These are phyloP conservation scores for Salinomyces thailandicus DNA, from an alignment of 2,329 filamentous ascomycete species.

Conservation along the genomic window DNA sequence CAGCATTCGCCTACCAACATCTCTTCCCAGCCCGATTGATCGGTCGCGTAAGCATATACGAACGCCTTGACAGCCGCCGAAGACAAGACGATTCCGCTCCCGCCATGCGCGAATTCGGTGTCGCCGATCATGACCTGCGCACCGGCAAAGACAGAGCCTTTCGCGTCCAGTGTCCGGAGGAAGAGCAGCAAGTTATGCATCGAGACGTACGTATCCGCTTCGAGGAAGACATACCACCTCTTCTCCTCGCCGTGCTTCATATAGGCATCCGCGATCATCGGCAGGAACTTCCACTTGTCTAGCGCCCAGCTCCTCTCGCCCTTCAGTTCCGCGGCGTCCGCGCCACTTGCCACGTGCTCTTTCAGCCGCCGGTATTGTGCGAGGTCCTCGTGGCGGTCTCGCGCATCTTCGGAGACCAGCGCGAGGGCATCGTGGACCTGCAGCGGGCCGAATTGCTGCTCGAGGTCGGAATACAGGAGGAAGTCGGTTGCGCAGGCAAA, in stretches of 20 bases:
- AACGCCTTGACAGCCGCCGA: slow-evolving; percentile 28
- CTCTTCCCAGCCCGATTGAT: slow-evolving; percentile 36
- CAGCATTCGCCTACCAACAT: slow-evolving; percentile 41
- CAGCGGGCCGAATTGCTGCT: slow-evolving; percentile 31
- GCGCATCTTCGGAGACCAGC: background rate
- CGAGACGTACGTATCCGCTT: slow-evolving; percentile 48
- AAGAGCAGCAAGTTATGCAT: slow-evolving; percentile 44
- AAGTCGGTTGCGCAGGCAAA: slow-evolving; percentile 40
- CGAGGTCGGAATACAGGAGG: slow-evolving; percentile 39
- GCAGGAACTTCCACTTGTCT: slow-evolving; percentile 45
- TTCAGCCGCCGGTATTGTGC: slow-evolving; percentile 4
- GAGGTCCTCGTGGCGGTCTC: slow-evolving; percentile 1
- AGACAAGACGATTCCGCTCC: slow-evolving; percentile 35
- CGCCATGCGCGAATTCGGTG: slow-evolving; percentile 32
- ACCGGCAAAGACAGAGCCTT: slow-evolving; percentile 39
- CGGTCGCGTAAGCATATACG: slow-evolving; percentile 27
- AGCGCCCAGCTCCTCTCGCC: slow-evolving; percentile 21
- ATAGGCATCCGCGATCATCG: slow-evolving; percentile 37
- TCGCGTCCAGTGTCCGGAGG: slow-evolving; percentile 42
- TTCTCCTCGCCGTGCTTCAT: slow-evolving; percentile 32
- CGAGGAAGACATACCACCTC: slow-evolving; percentile 50
- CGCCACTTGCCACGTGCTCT: slow-evolving; percentile 1
- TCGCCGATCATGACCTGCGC: slow-evolving; percentile 31
- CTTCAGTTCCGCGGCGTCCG: slow-evolving; percentile 2
- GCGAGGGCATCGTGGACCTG: slow-evolving; percentile 12